Percentiles rank a stretch among this genome's conserved stretches.
These are phyloP conservation scores for Hansenula lynferdii DNA, from an alignment of 1,139 yeast genomes.

Conservation along the genomic window DNA sequence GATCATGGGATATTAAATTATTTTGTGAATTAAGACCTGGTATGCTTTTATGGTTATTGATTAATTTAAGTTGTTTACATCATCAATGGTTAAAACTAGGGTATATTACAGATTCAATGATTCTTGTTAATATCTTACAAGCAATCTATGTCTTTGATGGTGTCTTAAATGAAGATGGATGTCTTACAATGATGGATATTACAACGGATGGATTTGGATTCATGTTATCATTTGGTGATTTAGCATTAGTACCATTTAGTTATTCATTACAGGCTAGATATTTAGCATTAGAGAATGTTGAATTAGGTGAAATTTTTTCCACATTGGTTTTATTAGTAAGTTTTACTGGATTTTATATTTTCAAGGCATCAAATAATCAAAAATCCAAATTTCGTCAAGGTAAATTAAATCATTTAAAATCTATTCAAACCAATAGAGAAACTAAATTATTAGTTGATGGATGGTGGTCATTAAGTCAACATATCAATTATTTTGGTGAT, in stretches of 20 bases:
- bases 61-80: slow-evolving; percentile 77
- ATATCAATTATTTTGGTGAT: slow-evolving; percentile 92
- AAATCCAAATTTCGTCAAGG: slow-evolving; percentile 83
- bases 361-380: slow-evolving; percentile 79
- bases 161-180: slow-evolving; percentile 84
- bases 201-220: slow-evolving; percentile 97
- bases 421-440: slow-evolving; percentile 70
- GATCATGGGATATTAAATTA: slow-evolving; percentile 79
- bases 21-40: slow-evolving; percentile 97
- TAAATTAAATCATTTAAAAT: slow-evolving; percentile 57
- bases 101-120: slow-evolving; percentile 62
- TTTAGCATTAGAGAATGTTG: slow-evolving; percentile 59
- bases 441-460: slow-evolving; percentile 82
- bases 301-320: slow-evolving; percentile 45
- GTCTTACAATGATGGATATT: slow-evolving; percentile 89
- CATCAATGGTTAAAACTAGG: slow-evolving; percentile 68
- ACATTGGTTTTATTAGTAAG: slow-evolving; percentile 36
- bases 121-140: slow-evolving; percentile 66
- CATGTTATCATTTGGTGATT: slow-evolving; percentile 93
- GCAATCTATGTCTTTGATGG: slow-evolving; percentile 87
- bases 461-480: slow-evolving; percentile 96
- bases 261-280: slow-evolving; percentile 85
- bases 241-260: slow-evolving; percentile 91
- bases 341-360: slow-evolving; percentile 67
- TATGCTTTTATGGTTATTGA: slow-evolving; percentile 75